These are phyloP conservation scores for Plasmodium vinckei DNA, from an alignment of 169 alveolate species.

Conservation along the genomic window DNA sequence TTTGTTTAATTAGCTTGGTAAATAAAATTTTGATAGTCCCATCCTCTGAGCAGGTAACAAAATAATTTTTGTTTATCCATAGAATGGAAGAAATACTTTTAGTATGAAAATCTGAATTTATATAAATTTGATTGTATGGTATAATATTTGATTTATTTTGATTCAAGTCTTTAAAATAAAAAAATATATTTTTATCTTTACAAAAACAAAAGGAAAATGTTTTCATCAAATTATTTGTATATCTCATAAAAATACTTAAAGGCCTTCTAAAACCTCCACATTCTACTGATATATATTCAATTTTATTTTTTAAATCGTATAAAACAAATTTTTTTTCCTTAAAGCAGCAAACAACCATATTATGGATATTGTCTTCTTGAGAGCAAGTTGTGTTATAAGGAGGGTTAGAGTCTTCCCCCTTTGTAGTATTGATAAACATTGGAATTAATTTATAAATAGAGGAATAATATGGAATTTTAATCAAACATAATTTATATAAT, in stretches of 20 bases:
- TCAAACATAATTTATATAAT: constrained; percentile 43
- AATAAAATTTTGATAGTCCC: constrained; percentile 36
- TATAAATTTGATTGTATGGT: constrained; percentile 53
- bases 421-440: neutral
- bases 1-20: neutral
- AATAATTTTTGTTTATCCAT: constrained; percentile 46
- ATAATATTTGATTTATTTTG: constrained; percentile 1
- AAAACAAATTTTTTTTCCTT: constrained; percentile 66
- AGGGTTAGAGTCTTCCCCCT: too few relatives aligned
- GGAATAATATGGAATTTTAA: constrained; percentile 55
- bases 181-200: constrained; percentile 44
- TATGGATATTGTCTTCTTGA: neutral
- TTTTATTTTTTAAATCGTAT: constrained; percentile 43
- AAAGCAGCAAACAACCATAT: constrained; percentile 37
- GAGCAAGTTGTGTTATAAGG: neutral
- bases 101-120: constrained; percentile 36
- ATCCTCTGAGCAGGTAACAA: constrained; percentile 64
- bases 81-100: constrained; percentile 51
- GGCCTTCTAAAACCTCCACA: constrained; percentile 77
- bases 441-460: constrained; percentile 64
- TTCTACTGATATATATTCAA: constrained; percentile 55
- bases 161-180: constrained; percentile 27
- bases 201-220: constrained; percentile 65
- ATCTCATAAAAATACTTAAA: constrained; percentile 44
- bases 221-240: neutral